Conservation (phyloP, 2,329 filamentous ascomycete species). For the Phaeoacremonium minimum region DNA sequence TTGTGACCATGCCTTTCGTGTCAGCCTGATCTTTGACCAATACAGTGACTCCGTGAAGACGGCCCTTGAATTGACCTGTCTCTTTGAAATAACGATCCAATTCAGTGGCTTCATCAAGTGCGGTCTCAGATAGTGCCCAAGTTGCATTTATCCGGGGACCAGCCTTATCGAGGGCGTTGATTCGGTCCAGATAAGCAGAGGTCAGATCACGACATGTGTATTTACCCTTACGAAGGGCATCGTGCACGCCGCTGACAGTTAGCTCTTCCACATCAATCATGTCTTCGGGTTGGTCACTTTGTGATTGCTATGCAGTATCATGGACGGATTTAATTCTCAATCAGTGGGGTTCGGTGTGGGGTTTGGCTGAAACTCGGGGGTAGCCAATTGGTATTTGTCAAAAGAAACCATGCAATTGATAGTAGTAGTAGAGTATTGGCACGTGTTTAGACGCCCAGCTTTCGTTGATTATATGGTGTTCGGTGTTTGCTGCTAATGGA, state of each 20-base stretch:
- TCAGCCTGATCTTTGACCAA: conserved; percentile 15
- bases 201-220: conserved; percentile 11
- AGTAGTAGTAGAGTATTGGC: too few species aligned
- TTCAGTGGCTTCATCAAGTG: conserved; percentile 11
- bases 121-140: conserved; percentile 12
- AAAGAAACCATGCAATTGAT: too few species aligned
- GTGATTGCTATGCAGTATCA: too few species aligned
- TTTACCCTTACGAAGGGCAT: conserved; percentile 7
- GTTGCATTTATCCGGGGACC: conserved; percentile 13
- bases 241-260: conserved; percentile 12
- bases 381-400: too few species aligned
- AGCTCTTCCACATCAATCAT: conserved; percentile 12
- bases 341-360: too few species aligned
- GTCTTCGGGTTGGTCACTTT: too few species aligned
- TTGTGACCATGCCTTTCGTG: conserved; percentile 14
- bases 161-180: conserved; percentile 12
- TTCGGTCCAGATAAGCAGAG: conserved; percentile 10
- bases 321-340: too few species aligned
- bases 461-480: too few species aligned
- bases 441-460: too few species aligned
- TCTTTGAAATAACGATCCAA: conserved; percentile 9
- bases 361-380: too few species aligned
- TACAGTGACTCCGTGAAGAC: conserved; percentile 14
- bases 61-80: conserved; percentile 11
- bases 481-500: too few species aligned